Conservation (phyloP, 2,329 filamentous ascomycete genomes). For the Neurospora sp. region DNA sequence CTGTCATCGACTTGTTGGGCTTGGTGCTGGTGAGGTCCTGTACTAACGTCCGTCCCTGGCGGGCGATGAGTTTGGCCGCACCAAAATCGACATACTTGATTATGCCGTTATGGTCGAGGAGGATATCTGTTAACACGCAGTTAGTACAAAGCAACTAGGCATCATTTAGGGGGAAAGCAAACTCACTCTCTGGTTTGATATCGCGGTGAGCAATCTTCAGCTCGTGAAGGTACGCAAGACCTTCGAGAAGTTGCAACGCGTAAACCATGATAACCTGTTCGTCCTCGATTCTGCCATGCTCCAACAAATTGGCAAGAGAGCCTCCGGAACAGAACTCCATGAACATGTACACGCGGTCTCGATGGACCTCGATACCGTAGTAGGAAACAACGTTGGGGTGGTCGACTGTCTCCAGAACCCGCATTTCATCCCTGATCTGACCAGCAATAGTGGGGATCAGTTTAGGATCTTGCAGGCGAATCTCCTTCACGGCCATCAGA, state of each 20-base stretch:
- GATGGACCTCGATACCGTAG: conserved; percentile 94
- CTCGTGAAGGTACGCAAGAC: conserved; percentile 86
- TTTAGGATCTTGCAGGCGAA: conserved; percentile 91
- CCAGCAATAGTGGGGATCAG: conserved; percentile 87
- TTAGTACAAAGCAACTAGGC: not conserved
- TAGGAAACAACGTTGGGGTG: conserved; percentile 98
- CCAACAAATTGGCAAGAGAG: conserved; percentile 77
- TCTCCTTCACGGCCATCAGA: conserved; percentile 98
- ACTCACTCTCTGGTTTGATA: conserved; percentile 92
- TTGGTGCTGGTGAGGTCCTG: conserved; percentile 49
- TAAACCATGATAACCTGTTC: conserved; percentile 98
- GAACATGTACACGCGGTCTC: conserved; percentile 99
- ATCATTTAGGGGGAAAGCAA: not conserved
- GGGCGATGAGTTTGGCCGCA: conserved; percentile 91
- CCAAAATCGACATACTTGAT: conserved; percentile 99
- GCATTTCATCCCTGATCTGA: conserved; percentile 96
- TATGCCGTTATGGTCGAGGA: conserved; percentile 93
- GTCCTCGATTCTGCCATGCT: conserved; percentile 95
- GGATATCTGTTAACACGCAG: conserved; percentile 53
- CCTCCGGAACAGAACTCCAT: conserved; percentile 99
- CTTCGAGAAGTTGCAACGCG: conserved; percentile 85
- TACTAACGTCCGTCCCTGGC: conserved; percentile 79
- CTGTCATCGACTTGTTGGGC: conserved; percentile 86
- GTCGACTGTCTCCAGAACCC: conserved; percentile 86
- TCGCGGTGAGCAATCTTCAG: conserved; percentile 89